Evolutionary conservation across 164 flowering plant genomes (phyloP), one percentile per base, ranked within the genome.

Genomic region (Echeveria elegans): DNA sequence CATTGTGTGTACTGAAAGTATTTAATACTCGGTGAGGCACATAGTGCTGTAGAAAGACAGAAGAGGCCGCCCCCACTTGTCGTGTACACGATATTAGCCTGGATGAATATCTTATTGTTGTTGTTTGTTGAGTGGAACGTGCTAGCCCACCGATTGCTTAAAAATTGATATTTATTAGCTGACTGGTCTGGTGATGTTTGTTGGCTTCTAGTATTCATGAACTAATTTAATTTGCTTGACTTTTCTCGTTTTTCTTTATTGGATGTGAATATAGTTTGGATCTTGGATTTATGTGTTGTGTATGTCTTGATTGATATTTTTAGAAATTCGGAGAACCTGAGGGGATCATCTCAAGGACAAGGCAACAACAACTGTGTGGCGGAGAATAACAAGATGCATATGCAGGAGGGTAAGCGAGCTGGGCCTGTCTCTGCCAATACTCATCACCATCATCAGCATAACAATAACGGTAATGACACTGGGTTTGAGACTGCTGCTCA

Each of bases 241-340:
- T 12, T 56, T n/a, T n/a, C n/a, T n/a, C n/a, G n/a, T 8, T 43
- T 15, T 43, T 11, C 14, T 15, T 28, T 26, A 2, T 12, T 11
- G 60, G 6, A 53, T 56, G 31, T 43, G 47, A 38, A 56, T 19
- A 2, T 32, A 16, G 23, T 64, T n/a, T 21, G 19, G 18, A 15
- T 67, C 15, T 19, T 34, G 38, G 64, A 23, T 68, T 66, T 23
- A 15, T 63, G 18, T 12, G 15, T 18, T 43, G 18, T 56, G 14
- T 29, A n/a, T 43, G 47, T 43, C 10, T 12, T 43, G 18, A 43
- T 43, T 43, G 47, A 43, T 38, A n/a, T n/a, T 43, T 43, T 40
- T 34, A 86, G 91, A 81, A 85, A 80, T 74, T 83, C 83, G 40
- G 89, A 85, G 67, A 75, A 76, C 26, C 87, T 89, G 96, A 87